Base-by-base conservation (phyloP, 345 rosid genomes). In the Murraya paniculata region DNA sequence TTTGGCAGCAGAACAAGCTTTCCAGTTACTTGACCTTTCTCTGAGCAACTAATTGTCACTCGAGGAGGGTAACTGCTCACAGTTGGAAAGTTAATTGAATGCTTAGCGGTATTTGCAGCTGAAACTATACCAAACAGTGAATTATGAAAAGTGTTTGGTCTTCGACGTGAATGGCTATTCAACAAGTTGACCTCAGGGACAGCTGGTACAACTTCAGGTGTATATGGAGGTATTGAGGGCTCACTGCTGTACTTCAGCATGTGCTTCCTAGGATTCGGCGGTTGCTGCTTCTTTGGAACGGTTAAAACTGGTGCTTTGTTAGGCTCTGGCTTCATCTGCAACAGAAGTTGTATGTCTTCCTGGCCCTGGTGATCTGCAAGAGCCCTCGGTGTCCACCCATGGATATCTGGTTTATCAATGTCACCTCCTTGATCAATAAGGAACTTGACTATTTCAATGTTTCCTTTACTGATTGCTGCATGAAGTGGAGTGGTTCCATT, bases 311-410 rank as follows among this genome's bases (percentile, higher is more conserved):
- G 73, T 41, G 61, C 27, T 45, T 67, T 74, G 70, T 64, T 68
- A 35, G 16, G 53, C 31, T 74, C 71, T 61, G 53, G 76, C 65
- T 71, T 36, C 4, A 64, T 81, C 55, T 80, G 77, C 41, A 93
- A 81, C 74, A 95, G 59, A 13, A 48, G 25, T 55, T 85, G 80
- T 75, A 95, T 90, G 11, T 93, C 92, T 81, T 92, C 97, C 28
- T 86, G 88, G 35, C 97, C 98, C 85, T 92, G 98, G 50, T 93
- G 97, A 41, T 93, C 92, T 0, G 93, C 93, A 69, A 95, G 78
- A 64, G 76, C 90, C 79, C 89, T 79, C 5, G 98, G 85, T 3
- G 97, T 93, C 98, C 95, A 93, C 5, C 98, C 95, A 18, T 90
- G 68, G 36, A 58, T 64, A 74, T 95, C 98, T 6, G 90, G 86